These are phyloP conservation scores for Wickerhamiella lipophila DNA, from an alignment of 805 yeast species.

Conservation along the genomic window DNA sequence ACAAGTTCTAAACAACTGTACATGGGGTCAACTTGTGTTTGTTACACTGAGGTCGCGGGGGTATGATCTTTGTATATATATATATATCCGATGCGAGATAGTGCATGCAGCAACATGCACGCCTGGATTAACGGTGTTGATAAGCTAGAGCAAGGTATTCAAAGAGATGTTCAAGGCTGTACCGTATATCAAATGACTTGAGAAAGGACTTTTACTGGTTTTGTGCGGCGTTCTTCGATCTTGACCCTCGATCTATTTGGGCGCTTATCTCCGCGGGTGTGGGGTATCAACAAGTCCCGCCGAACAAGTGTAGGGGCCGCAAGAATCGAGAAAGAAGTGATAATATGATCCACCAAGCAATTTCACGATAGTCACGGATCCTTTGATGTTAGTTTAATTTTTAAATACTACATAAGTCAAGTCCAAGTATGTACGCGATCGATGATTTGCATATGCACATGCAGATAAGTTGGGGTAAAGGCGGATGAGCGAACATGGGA, in stretches of 20 bases:
- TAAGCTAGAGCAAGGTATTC: background rate
- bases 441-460: background rate
- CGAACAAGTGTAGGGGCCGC: too few relatives aligned
- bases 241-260: background rate
- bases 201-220: too few relatives aligned
- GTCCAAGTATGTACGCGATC: background rate
- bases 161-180: too few relatives aligned
- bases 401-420: too few relatives aligned
- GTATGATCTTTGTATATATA: background rate
- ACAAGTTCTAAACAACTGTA: constrained; percentile 12
- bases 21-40: too few relatives aligned
- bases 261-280: background rate
- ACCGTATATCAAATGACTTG: too few relatives aligned
- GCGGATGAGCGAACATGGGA: too few relatives aligned
- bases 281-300: background rate
- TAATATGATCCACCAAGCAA: too few relatives aligned
- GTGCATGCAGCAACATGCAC: background rate
- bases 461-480: background rate
- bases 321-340: too few relatives aligned
- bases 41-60: background rate
- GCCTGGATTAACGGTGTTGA: background rate
- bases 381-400: too few relatives aligned
- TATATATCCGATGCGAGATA: background rate
- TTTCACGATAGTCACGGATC: too few relatives aligned
- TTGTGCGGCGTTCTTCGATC: too few relatives aligned